Evolutionary conservation across 495 filamentous ascomycete genomes (phyloP).

Genomic region (Annulohypoxylon bovei): DNA sequence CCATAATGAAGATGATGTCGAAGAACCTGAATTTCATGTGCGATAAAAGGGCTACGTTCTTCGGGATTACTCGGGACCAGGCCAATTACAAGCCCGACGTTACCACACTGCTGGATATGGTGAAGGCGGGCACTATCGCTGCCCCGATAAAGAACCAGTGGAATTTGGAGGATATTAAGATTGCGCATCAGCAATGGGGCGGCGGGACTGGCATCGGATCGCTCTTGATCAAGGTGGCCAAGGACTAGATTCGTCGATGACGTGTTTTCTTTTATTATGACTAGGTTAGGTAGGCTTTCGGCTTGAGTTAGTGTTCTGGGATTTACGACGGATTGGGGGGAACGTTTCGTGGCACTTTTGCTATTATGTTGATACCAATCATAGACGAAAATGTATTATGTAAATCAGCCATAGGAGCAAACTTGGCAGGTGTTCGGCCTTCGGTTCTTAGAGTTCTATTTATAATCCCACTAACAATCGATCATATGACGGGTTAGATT

Average conservation of each 20-base stretch:
- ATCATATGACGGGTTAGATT: background rate
- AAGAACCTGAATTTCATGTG: conserved; percentile 39
- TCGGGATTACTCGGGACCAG: conserved; percentile 48
- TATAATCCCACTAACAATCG: background rate
- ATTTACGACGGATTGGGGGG: background rate
- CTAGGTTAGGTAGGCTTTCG: background rate
- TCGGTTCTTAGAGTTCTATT: background rate
- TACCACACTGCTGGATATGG: conserved; percentile 46
- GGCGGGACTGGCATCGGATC: conserved; percentile 49
- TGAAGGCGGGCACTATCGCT: conserved; percentile 47
- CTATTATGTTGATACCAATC: background rate
- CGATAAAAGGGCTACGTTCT: conserved; percentile 49
- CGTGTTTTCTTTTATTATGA: background rate
- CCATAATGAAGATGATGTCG: conserved; percentile 42
- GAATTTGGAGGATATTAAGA: conserved; percentile 53
- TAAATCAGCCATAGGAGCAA: too few relatives aligned
- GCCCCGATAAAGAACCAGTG: conserved; percentile 54
- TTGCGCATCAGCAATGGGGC: conserved; percentile 53
- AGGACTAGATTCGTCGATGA: background rate
- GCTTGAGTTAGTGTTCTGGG: background rate
- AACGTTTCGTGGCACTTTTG: background rate
- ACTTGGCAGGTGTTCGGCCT: background rate
- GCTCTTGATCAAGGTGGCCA: conserved; percentile 47
- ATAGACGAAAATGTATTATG: too few relatives aligned
- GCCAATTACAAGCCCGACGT: conserved; percentile 46